Conservation (phyloP, 1,139 yeast genomes). For the Yamadazyma oceani region DNA sequence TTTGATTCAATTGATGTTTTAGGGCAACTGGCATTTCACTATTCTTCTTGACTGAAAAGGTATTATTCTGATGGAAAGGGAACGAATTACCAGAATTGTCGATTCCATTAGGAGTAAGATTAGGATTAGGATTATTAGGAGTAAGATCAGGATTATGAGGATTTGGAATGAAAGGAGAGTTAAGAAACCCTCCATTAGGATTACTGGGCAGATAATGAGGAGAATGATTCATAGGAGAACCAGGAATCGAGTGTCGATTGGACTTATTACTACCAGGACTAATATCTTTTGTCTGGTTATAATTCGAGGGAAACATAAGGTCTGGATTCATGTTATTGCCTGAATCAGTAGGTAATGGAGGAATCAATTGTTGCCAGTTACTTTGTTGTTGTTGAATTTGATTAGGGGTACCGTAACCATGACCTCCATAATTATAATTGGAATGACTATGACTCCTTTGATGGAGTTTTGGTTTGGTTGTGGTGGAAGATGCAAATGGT, state of each 20-base stretch:
- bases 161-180: slow-evolving; percentile 1
- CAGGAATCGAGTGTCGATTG: slow-evolving; percentile 17
- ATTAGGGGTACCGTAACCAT: not conserved
- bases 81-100: slow-evolving; percentile 3
- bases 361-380: slow-evolving; percentile 22
- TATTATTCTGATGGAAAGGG: slow-evolving; percentile 12
- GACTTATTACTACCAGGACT: slow-evolving; percentile 9
- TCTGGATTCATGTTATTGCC: slow-evolving; percentile 12
- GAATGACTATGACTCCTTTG: slow-evolving; percentile 16
- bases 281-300: slow-evolving; percentile 1
- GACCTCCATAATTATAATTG: slow-evolving; percentile 1
- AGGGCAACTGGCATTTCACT: slow-evolving; percentile 4
- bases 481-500: not conserved
- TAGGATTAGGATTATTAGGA: slow-evolving; percentile 1
- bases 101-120: not conserved
- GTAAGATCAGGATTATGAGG: no score
- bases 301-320: slow-evolving; percentile 10
- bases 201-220: not conserved
- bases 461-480: slow-evolving; percentile 7
- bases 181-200: not conserved
- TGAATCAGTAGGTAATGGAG: slow-evolving; percentile 20
- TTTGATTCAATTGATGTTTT: slow-evolving; percentile 6
- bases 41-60: slow-evolving; percentile 10
- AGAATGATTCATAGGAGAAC: slow-evolving; percentile 8
- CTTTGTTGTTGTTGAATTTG: not conserved